These are phyloP conservation scores for Moesziomyces globuligerus DNA, from an alignment of 1,284 basidiomycete species.

Conservation along the genomic window DNA sequence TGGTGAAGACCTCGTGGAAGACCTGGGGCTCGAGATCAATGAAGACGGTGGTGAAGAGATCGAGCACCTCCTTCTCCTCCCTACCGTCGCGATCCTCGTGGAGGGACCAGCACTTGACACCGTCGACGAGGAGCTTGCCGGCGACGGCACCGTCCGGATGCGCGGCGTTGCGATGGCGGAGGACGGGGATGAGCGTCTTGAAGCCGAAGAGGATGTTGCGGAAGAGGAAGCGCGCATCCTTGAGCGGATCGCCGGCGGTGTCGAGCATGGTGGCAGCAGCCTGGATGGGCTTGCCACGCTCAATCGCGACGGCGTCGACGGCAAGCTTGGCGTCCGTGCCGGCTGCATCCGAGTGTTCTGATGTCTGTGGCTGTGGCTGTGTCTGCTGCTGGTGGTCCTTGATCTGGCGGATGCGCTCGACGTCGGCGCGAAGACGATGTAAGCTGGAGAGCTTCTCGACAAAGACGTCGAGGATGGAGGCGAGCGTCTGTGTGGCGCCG, in stretches of 20 bases:
- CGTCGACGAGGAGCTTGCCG: constrained; percentile 85
- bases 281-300: constrained; percentile 69
- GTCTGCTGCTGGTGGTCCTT: constrained; percentile 13
- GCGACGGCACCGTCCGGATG: constrained; percentile 87
- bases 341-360: constrained; percentile 20
- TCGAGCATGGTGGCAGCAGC: constrained; percentile 68
- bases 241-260: constrained; percentile 67
- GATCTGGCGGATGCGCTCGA: constrained; percentile 39
- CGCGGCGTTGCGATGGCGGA: constrained; percentile 82
- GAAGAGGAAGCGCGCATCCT: constrained; percentile 79
- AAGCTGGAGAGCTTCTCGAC: constrained; percentile 88
- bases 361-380: too few relatives aligned
- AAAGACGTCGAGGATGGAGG: constrained; percentile 82
- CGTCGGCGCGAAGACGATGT: constrained; percentile 67
- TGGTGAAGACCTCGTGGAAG: constrained; percentile 64
- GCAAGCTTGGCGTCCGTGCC: background rate
- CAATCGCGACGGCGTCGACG: constrained; percentile 64
- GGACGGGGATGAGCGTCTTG: constrained; percentile 80
- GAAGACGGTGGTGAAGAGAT: constrained; percentile 76
- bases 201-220: constrained; percentile 90
- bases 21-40: constrained; percentile 69
- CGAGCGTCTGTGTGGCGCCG: constrained; percentile 77
- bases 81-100: constrained; percentile 78
- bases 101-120: constrained; percentile 83
- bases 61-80: constrained; percentile 87